phyloP scores from a whole-genome alignment of 1,284 basidiomycete genomes.

The Tilletiaria anomala region DNA sequence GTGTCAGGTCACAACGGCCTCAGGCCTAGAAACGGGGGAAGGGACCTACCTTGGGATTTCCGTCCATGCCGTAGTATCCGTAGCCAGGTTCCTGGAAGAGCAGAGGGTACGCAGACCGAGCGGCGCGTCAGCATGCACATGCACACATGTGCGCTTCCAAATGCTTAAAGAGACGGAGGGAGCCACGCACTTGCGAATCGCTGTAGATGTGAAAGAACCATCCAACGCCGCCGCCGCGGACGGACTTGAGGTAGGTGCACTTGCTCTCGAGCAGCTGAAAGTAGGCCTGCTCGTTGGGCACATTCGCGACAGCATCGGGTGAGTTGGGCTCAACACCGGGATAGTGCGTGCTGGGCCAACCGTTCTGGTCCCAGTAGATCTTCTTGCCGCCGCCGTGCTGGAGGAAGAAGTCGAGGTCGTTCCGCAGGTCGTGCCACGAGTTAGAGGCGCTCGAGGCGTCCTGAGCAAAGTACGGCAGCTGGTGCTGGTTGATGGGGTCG shows the following conservation, averaged over 20 bases:
- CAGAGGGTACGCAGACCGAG: no score
- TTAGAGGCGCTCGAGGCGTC: slow-evolving; percentile 51
- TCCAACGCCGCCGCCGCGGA: slow-evolving; percentile 44
- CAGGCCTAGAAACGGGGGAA: no score
- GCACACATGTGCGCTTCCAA: no score
- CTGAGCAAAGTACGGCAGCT: slow-evolving; percentile 57
- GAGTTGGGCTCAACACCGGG: not conserved
- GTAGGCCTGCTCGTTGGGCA: slow-evolving; percentile 41
- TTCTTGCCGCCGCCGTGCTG: slow-evolving; percentile 41
- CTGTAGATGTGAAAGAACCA: slow-evolving; percentile 61
- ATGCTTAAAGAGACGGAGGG: no score
- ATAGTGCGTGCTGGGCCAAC: slow-evolving; percentile 25
- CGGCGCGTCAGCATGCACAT: no score
- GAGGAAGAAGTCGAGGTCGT: slow-evolving; percentile 51
- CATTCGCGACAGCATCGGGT: slow-evolving; percentile 18
- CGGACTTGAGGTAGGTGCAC: slow-evolving; percentile 9
- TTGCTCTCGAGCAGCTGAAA: slow-evolving; percentile 16
- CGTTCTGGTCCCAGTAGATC: slow-evolving; percentile 41
- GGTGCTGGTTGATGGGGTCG: slow-evolving; percentile 54
- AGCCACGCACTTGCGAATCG: no score
- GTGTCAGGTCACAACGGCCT: no score
- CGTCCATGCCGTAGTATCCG: no score
- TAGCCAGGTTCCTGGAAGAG: no score
- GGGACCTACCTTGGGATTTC: no score
- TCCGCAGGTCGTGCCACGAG: slow-evolving; percentile 52